Evolutionary conservation across 768 basidiomycete species (phyloP).

Genomic region (Punctularia strigosozonata): DNA sequence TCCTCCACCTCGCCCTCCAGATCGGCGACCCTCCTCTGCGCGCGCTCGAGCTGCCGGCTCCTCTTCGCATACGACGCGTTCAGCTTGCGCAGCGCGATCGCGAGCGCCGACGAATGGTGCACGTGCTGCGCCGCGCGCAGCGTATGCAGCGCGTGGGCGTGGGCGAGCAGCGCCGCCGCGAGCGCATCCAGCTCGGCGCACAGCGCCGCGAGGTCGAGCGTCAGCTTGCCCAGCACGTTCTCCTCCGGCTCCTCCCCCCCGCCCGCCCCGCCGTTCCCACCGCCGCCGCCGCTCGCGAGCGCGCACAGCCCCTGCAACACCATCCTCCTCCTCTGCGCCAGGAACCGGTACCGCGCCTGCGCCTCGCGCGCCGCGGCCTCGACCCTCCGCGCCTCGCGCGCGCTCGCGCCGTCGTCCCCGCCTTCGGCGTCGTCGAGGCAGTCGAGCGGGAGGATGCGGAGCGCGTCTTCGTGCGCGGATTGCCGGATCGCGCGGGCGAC

Average conservation of each 20-base stretch:
- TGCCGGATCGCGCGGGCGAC: slow-evolving; percentile 62
- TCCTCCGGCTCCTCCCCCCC: background rate
- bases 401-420: no score
- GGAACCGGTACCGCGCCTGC: slow-evolving; percentile 59
- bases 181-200: slow-evolving; percentile 46
- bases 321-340: slow-evolving; percentile 56
- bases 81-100: slow-evolving; percentile 68
- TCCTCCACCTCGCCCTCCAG: slow-evolving; percentile 67
- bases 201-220: slow-evolving; percentile 48
- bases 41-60: slow-evolving; percentile 39
- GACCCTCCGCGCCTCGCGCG: background rate
- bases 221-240: slow-evolving; percentile 26
- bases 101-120: slow-evolving; percentile 68
- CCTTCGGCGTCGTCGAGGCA: slow-evolving; percentile 49
- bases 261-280: slow-evolving; percentile 23
- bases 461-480: slow-evolving; percentile 57
- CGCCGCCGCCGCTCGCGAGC: slow-evolving; percentile 20
- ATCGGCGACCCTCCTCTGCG: slow-evolving; percentile 34
- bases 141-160: slow-evolving; percentile 54
- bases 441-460: slow-evolving; percentile 55
- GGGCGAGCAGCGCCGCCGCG: slow-evolving; percentile 42
- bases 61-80: slow-evolving; percentile 65
- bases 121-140: slow-evolving; percentile 45
- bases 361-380: slow-evolving; percentile 17
- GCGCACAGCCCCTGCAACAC: slow-evolving; percentile 59